Evolutionary conservation across 129 eudicot genomes (phyloP).

Genomic region (Flaveria trinervia): DNA sequence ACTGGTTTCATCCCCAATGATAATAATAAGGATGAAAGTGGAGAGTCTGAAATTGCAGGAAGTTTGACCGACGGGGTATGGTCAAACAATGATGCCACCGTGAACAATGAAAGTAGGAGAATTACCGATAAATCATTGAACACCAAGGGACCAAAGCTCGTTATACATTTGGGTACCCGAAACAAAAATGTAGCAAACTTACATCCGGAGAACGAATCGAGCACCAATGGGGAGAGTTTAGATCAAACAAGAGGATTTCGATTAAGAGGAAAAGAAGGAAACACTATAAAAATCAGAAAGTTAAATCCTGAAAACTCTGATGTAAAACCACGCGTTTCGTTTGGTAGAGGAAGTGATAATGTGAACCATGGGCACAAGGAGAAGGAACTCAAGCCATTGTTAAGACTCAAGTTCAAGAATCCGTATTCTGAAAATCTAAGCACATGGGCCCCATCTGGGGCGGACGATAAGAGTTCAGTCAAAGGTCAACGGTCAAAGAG

Average conservation of each 20-base stretch:
- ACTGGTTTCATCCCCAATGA: slow-evolving; percentile 40
- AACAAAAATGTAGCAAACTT: slow-evolving; percentile 46
- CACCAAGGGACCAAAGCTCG: slow-evolving; percentile 76
- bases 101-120: slow-evolving; percentile 40
- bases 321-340: slow-evolving; percentile 35
- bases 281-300: slow-evolving; percentile 63
- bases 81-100: slow-evolving; percentile 47
- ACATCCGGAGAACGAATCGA: slow-evolving; percentile 44
- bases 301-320: slow-evolving; percentile 34
- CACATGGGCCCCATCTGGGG: slow-evolving; percentile 55
- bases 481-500: slow-evolving; percentile 93
- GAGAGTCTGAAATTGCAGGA: slow-evolving; percentile 49
- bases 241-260: slow-evolving; percentile 51
- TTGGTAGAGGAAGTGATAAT: slow-evolving; percentile 42
- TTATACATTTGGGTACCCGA: slow-evolving; percentile 75
- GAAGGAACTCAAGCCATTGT: slow-evolving; percentile 60
- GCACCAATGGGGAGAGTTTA: slow-evolving; percentile 45
- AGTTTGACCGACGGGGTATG: slow-evolving; percentile 46
- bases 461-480: slow-evolving; percentile 60
- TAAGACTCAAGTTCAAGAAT: slow-evolving; percentile 71
- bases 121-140: slow-evolving; percentile 41
- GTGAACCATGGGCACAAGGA: slow-evolving; percentile 37
- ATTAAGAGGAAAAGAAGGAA: slow-evolving; percentile 47
- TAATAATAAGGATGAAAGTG: slow-evolving; percentile 45
- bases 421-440: slow-evolving; percentile 52